Evolutionary conservation across 2,329 filamentous ascomycete species (phyloP).

Genomic region (Graphiopsis chlorocephala): DNA sequence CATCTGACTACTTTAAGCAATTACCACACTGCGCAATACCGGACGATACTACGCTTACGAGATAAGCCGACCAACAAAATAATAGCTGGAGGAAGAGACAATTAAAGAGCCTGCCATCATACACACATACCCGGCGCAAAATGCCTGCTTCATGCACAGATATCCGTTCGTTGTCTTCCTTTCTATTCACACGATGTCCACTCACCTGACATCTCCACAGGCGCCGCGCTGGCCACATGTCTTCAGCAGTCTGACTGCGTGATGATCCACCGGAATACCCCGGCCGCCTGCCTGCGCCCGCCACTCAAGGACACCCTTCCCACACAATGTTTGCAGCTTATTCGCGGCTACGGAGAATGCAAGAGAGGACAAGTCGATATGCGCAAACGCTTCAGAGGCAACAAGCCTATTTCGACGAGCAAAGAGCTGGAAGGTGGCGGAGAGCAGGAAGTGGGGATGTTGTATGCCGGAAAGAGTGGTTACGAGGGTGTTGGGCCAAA

Average conservation of each 20-base stretch:
- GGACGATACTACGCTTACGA: background rate
- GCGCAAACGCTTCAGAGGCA: conserved; percentile 96
- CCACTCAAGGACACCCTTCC: conserved; percentile 81
- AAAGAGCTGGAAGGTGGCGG: conserved; percentile 58
- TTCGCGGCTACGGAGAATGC: conserved; percentile 90
- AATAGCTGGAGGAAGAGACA: background rate
- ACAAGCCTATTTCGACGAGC: conserved; percentile 74
- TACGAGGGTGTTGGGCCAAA: conserved; percentile 28
- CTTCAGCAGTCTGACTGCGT: conserved; percentile 96
- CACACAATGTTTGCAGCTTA: conserved; percentile 84
- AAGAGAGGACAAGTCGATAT: conserved; percentile 96
- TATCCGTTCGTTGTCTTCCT: conserved; percentile 67
- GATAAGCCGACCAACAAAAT: background rate
- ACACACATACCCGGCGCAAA: conserved; percentile 11
- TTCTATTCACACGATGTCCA: background rate
- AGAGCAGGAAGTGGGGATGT: conserved; percentile 54
- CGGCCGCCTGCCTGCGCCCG: conserved; percentile 81
- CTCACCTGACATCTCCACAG: conserved; percentile 46
- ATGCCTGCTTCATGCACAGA: conserved; percentile 66
- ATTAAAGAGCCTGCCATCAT: background rate
- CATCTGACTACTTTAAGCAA: background rate
- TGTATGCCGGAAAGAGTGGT: conserved; percentile 68
- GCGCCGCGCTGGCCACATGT: conserved; percentile 87
- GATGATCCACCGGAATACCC: conserved; percentile 82
- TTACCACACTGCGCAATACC: background rate